These are phyloP conservation scores for Zygotorulaspora mrakii DNA, from an alignment of 1,139 yeast species.

Conservation along the genomic window DNA sequence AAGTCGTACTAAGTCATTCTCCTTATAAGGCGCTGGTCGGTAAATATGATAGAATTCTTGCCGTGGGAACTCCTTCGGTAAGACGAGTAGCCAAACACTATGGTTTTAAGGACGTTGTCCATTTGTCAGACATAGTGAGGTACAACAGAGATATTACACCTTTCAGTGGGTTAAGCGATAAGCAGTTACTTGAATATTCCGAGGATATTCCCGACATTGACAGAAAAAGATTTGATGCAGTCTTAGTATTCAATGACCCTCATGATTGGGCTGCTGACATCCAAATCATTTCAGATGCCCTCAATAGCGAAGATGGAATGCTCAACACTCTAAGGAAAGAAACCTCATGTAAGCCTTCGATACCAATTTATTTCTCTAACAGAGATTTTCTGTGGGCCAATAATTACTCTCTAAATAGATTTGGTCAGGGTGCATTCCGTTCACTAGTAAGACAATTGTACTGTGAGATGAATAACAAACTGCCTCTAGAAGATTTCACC, in stretches of 20 bases:
- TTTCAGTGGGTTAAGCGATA: constrained; percentile 70
- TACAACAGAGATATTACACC: constrained; percentile 45
- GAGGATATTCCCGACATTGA: constrained; percentile 33
- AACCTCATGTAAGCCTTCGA: constrained; percentile 46
- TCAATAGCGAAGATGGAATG: constrained; percentile 60
- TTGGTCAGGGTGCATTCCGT: constrained; percentile 90
- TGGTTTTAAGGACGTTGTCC: constrained; percentile 77
- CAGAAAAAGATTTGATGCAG: constrained; percentile 61
- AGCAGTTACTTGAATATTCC: constrained; percentile 50
- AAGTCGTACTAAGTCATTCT: constrained; percentile 86
- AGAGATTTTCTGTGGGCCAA: constrained; percentile 91
- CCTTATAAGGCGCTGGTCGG: constrained; percentile 67
- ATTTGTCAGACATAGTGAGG: constrained; percentile 68
- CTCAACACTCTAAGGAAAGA: constrained; percentile 57
- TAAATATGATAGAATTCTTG: constrained; percentile 59
- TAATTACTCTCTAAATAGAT: constrained; percentile 71
- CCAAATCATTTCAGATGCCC: constrained; percentile 70
- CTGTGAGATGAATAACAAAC: constrained; percentile 51
- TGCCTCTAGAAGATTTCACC: constrained; percentile 51
- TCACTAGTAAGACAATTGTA: constrained; percentile 62
- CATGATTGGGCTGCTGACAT: constrained; percentile 84
- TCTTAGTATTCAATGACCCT: constrained; percentile 86
- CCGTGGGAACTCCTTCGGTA: constrained; percentile 80
- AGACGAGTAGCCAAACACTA: constrained; percentile 69
- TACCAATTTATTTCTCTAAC: constrained; percentile 83